phyloP scores from a whole-genome alignment of 352 stramenopile species.

The Pythium biforme region DNA sequence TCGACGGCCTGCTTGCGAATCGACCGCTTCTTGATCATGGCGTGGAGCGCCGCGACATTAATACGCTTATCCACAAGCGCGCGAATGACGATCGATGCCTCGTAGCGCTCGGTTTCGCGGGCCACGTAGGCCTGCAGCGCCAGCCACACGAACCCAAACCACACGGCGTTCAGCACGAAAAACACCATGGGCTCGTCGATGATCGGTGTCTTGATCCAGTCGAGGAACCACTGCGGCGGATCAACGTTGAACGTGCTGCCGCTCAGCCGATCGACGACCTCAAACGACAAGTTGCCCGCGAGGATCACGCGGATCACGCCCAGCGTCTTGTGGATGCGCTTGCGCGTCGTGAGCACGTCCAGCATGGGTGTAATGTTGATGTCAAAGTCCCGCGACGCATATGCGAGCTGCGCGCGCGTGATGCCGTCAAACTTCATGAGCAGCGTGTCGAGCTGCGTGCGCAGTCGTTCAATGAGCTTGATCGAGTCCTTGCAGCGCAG shows the following conservation, averaged over 20 bases:
- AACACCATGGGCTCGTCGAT: constrained; percentile 66
- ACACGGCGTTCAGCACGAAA: constrained; percentile 76
- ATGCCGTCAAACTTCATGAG: constrained; percentile 91
- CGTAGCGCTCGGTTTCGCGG: constrained; percentile 49
- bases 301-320: constrained; percentile 93
- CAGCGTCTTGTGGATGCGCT: constrained; percentile 61
- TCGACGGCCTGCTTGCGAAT: constrained; percentile 38
- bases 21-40: constrained; percentile 39
- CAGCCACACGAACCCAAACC: constrained; percentile 65
- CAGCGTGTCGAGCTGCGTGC: constrained; percentile 91
- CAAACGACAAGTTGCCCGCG: constrained; percentile 92
- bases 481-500: constrained; percentile 93
- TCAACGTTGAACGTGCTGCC: constrained; percentile 90
- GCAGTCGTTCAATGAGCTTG: constrained; percentile 92
- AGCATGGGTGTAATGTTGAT: constrained; percentile 88
- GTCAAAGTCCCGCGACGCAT: constrained; percentile 87
- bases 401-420: constrained; percentile 85
- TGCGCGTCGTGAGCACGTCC: constrained; percentile 60
- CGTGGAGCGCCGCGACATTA: constrained; percentile 41
- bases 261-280: constrained; percentile 94
- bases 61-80: constrained; percentile 73
- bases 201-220: constrained; percentile 70
- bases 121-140: constrained; percentile 45
- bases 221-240: constrained; percentile 81
- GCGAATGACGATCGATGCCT: constrained; percentile 89